Conservation (phyloP, 495 filamentous ascomycete species). For the Aspergillus panamensis region DNA sequence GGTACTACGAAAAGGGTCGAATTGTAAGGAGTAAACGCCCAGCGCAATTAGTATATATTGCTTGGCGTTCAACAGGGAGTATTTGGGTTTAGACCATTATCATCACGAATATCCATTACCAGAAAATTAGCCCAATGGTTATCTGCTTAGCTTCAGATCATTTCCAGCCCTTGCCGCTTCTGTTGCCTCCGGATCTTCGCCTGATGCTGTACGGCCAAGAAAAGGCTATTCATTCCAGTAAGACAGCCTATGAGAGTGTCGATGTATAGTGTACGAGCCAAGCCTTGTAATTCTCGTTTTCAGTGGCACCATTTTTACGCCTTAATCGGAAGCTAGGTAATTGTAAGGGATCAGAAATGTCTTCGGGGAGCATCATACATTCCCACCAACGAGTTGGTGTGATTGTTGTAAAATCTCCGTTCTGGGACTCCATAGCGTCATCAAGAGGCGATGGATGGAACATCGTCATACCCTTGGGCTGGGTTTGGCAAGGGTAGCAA, state of each 20-base stretch:
- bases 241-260: not conserved
- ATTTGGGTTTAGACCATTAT: not conserved
- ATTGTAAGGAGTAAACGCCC: too few relatives aligned
- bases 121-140: not conserved
- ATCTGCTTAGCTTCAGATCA: slow-evolving; percentile 4
- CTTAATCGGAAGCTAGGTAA: not conserved
- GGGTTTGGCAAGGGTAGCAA: not conserved
- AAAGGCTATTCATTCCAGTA: slow-evolving; percentile 11
- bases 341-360: not conserved
- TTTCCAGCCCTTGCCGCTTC: slow-evolving; percentile 1
- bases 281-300: not conserved
- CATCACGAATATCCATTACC: slow-evolving; percentile 1
- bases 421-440: slow-evolving; percentile 21
- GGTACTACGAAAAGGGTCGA: too few relatives aligned
- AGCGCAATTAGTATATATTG: not conserved
- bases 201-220: slow-evolving; percentile 18
- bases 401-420: not conserved
- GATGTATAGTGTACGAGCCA: not conserved
- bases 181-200: not conserved
- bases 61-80: not conserved
- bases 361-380: not conserved
- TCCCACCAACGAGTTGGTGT: not conserved
- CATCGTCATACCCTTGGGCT: not conserved
- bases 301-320: not conserved
- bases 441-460: slow-evolving; percentile 2